These are phyloP conservation scores for Trichophyton schoenleinii DNA, from an alignment of 2,329 filamentous ascomycete species.

Conservation along the genomic window DNA sequence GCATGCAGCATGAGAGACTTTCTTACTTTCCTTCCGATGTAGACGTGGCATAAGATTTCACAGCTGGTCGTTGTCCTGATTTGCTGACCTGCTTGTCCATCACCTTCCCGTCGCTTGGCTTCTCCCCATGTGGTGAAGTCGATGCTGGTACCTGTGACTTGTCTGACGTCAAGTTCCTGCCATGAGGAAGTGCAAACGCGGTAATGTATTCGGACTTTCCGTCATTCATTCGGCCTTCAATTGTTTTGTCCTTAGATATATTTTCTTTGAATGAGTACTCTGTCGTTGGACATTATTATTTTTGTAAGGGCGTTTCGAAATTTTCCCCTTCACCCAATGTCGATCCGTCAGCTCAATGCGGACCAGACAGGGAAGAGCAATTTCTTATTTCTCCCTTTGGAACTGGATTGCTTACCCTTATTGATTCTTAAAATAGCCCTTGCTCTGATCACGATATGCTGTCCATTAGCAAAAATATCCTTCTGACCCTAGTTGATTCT, in stretches of 20 bases:
- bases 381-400: background rate
- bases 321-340: background rate
- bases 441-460: background rate
- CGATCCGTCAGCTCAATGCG: background rate
- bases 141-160: background rate
- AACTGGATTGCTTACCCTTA: background rate
- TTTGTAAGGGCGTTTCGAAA: background rate
- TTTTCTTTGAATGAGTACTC: background rate
- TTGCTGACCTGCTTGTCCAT: background rate
- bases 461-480: background rate
- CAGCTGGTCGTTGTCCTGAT: background rate
- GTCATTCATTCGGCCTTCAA: background rate
- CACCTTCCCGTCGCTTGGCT: slow-evolving; percentile 3
- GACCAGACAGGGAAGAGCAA: background rate
- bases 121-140: background rate
- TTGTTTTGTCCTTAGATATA: background rate
- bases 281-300: background rate
- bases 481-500: background rate
- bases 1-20: background rate
- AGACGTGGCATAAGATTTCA: background rate
- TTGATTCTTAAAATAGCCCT: slow-evolving; percentile 3
- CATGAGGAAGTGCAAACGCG: background rate
- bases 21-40: background rate
- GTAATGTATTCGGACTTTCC: background rate
- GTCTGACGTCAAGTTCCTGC: slow-evolving; percentile 1